Evolutionary conservation across 441 rosid species (phyloP).

Genomic region (Jatropha multifida): DNA sequence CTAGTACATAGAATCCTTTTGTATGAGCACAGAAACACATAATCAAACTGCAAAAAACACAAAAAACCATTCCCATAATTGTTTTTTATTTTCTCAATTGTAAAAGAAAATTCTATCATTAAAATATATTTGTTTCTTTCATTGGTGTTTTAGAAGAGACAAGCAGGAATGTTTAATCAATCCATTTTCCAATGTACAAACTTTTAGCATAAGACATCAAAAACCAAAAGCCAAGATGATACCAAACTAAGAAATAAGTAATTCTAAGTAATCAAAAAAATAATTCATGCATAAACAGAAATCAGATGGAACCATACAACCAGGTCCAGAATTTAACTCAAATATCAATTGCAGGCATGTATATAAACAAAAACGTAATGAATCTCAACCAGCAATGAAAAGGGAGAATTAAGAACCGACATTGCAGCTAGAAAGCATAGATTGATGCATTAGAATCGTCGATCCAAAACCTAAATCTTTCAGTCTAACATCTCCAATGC

Average conservation of each 20-base stretch:
- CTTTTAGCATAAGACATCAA: too few relatives aligned
- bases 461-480: constrained; percentile 13
- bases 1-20: not conserved
- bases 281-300: not conserved
- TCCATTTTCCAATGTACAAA: too few relatives aligned
- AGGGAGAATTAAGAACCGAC: not conserved
- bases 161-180: too few relatives aligned
- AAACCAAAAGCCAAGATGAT: too few relatives aligned
- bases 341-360: not conserved
- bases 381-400: constrained; percentile 2
- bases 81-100: too few relatives aligned
- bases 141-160: too few relatives aligned
- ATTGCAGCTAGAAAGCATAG: constrained; percentile 1
- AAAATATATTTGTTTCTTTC: too few relatives aligned
- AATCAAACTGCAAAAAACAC: not conserved
- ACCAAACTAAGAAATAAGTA: not conserved
- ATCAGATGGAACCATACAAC: not conserved
- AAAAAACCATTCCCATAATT: not conserved
- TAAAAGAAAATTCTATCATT: too few relatives aligned
- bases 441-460: constrained; percentile 9
- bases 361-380: not conserved
- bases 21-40: not conserved
- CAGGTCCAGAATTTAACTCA: not conserved
- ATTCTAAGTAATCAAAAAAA: not conserved
- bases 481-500: constrained; percentile 25